Evolutionary conservation across 495 filamentous ascomycete genomes (phyloP).

Genomic region (Penicillium soppii): DNA sequence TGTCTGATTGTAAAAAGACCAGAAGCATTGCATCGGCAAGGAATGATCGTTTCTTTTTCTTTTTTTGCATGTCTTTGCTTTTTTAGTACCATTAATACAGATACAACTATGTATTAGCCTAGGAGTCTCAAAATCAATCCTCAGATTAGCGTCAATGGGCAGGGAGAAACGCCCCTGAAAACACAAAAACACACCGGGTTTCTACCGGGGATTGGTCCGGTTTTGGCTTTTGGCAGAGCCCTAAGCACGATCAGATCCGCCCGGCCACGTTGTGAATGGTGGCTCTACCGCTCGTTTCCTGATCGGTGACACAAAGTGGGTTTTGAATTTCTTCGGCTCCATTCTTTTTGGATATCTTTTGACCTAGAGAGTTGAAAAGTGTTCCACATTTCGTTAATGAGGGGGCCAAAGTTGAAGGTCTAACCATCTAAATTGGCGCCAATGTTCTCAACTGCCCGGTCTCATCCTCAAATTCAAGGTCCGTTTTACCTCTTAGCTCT

Average conservation of each 20-base stretch:
- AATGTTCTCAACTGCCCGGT: too few species aligned
- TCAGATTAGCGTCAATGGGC: neutral
- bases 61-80: too few species aligned
- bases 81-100: too few species aligned
- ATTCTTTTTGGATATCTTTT: constrained; percentile 1
- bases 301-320: constrained; percentile 12
- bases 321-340: constrained; percentile 5
- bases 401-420: neutral
- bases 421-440: constrained; percentile 12
- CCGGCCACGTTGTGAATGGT: constrained; percentile 35
- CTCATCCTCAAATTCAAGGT: too few species aligned
- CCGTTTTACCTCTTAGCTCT: too few species aligned
- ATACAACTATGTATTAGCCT: too few species aligned
- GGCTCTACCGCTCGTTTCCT: constrained; percentile 29
- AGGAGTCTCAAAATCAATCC: neutral
- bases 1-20: neutral
- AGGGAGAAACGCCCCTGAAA: constrained; percentile 3
- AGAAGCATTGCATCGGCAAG: neutral
- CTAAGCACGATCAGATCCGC: constrained; percentile 36
- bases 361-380: too few species aligned
- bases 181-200: neutral
- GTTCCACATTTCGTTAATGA: neutral
- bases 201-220: neutral
- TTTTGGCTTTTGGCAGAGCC: constrained; percentile 26
- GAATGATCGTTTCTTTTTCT: too few species aligned